Evolutionary conservation across 768 basidiomycete species (phyloP), one percentile per base, ranked within the genome.

Genomic region (Lyophyllum atratum): DNA sequence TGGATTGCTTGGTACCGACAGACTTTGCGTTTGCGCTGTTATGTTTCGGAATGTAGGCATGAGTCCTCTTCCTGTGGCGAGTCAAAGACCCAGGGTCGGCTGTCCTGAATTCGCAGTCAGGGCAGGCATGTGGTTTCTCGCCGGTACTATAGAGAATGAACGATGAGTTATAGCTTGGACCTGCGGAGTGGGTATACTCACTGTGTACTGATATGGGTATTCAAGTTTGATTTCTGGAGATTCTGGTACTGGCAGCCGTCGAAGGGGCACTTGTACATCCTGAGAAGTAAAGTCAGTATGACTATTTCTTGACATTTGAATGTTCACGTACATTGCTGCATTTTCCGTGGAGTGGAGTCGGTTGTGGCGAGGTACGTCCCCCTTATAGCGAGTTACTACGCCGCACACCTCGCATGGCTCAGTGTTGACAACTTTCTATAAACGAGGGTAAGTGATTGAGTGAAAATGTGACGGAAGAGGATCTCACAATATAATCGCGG

Each of bases 161-260:
- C 4, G 34, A 34, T 58, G 17, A 57, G 49, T 39, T 37, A 9
- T 24, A 11, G 46, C 14, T 0, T 25, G 17, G 4, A 40, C 17
- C 1, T 1, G 37, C 33, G 17, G 14, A 19, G 29, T 11, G 3
- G 34, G 39, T 10, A 5, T 40, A 64, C 68, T 59, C 55, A 73
- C 72, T 74, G 73, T 28, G 57, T 70, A 39, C 61, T 59, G 25
- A 66, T 62, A 56, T 74, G 73, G n/a, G 71, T 72, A 19, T 65
- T 64, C 4, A 74, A 45, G 45, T 74, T 74, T 4, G 69, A 69
- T 47, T 60, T 66, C 43, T 74, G 73, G 10, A 72, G 59, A n/a
- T 54, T 67, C 50, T 63, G 60, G 57, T 69, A 70, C 6, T 49
- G 42, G 52, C 73, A 73, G 2, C 64, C 68, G 0, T 64, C 53